Conservation (phyloP, 345 rosid genomes). For the Angophora floribunda region DNA sequence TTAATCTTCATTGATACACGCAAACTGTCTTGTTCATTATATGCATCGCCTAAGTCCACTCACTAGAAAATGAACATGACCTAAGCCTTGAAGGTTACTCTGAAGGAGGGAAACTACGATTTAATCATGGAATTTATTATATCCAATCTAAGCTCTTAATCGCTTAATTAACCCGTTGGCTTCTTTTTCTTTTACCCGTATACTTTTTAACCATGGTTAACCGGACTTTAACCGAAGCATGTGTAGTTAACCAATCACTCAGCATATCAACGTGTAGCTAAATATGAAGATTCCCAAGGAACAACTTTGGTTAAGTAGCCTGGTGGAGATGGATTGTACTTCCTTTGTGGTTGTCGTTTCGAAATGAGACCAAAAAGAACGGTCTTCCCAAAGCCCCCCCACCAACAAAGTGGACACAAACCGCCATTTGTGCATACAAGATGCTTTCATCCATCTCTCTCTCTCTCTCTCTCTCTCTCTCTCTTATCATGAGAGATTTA, state of each 20-base stretch:
- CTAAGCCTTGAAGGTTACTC: not conserved
- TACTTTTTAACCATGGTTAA: not conserved
- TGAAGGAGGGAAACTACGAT: not conserved
- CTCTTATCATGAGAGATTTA: not conserved
- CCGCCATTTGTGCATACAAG: not conserved
- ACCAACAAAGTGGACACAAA: not conserved
- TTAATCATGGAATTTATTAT: not conserved
- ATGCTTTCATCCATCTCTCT: not conserved
- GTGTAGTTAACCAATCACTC: not conserved
- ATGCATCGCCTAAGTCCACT: not conserved
- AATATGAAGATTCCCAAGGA: not conserved
- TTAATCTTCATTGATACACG: not conserved
- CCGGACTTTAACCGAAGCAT: not conserved
- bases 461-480: not conserved
- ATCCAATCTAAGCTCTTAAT: not conserved
- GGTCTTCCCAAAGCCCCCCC: not conserved
- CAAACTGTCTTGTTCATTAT: not conserved
- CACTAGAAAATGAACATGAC: not conserved
- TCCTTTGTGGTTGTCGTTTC: not conserved
- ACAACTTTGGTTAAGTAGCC: not conserved
- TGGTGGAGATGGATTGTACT: not conserved
- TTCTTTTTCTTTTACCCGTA: not conserved
- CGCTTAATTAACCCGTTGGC: not conserved
- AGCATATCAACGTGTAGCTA: not conserved
- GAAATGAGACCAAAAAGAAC: not conserved